Base-by-base conservation (phyloP, 495 filamentous ascomycete genomes). In the Lasiosphaeria hispida region DNA sequence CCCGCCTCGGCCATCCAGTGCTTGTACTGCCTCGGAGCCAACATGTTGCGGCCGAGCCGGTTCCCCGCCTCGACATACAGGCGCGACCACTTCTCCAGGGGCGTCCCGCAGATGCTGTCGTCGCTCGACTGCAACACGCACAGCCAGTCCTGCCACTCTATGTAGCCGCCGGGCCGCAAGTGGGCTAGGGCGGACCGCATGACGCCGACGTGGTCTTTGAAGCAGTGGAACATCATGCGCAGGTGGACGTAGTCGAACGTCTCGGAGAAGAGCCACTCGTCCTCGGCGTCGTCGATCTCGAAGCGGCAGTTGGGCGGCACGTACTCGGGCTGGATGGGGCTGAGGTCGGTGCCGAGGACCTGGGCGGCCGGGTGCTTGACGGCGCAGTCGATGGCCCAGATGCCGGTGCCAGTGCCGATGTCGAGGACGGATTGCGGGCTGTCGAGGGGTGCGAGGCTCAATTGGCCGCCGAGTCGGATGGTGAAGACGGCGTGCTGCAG, bases 381-480 rank as follows among this genome's bases (percentile, higher is more conserved):
- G n/a, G 79, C 84, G 55, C 84, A 80, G 55, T 87, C 84, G 35
- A 76, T 73, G 53, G 72, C 72, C 72, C 72, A 75, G 48, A 74
- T 70, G 59, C 73, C 73, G 6, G 71, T 69, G 34, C 73, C 73
- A 7, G 69, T 72, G 7, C 69, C 73, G 9, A 75, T 63, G 41
- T 76, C 85, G 8, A 88, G 70, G 9, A 84, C 75, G 34, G 76
- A 75, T 53, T 82, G 73, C 4, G 58, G 45, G 14, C 78, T 66
- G 1, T 66, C 40, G 8, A 89, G 62, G 6, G 86, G 86, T 0
- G 85, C 79, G 7, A 84, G 53, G 40, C 39, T 17, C 18, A 54
- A 40, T n/a, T 19, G 5, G 10, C 8, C 23, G 19, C 7, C 38
- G 38, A 54, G 39, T 10, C 51, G 51, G 18, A 54, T 33, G 38